Evolutionary conservation across 148 eudicot genomes (phyloP), one percentile per base, ranked within the genome.

Genomic region (Spergularia bocconei): DNA sequence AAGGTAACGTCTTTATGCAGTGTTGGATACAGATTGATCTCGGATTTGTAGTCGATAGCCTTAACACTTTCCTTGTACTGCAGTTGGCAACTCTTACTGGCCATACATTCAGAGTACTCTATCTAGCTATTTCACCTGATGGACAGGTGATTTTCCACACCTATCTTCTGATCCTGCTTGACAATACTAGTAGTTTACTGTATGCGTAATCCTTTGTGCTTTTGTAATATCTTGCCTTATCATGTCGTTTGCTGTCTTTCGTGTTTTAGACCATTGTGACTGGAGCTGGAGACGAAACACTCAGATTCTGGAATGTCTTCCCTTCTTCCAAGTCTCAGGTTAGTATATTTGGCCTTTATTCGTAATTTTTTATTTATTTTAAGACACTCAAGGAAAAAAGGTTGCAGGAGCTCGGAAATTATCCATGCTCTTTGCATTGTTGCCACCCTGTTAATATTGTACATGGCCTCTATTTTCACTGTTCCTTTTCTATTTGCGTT

Each of bases 201-300:
- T 17, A 21, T 36, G 47, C 52, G 61, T 67, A 15, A 4, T 68
- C 25, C 13, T n/a, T 61, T 17, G 54, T 14, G 17, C 33, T 53
- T 11, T 70, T 39, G 64, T 56, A 17, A 36, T 15, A 9, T 33
- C 13, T 21, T 38, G 77, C 20, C 20, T 38, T 44, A 25, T 6
- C 48, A 63, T 63, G 73, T 80, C 15, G 15, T 59, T 29, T 83
- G 60, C 62, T 33, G 44, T 15, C 48, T 78, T 53, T 63, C 41
- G 86, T 83, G 53, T 76, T 76, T 16, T 88, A 93, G 98, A 88
- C 97, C 63, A 91, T 93, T 79, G 97, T 91, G 19, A 93, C 98
- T 7, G 98, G 98, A 75, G 97, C 98, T 7, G 98, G 98, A 76
- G 98, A 93, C 83, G 98, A 93, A 85, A 91, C 98, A 51, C 96